Evolutionary conservation across 306 rosid genomes (phyloP), one percentile per base, ranked within the genome.

Genomic region (Fragaria ananassa): DNA sequence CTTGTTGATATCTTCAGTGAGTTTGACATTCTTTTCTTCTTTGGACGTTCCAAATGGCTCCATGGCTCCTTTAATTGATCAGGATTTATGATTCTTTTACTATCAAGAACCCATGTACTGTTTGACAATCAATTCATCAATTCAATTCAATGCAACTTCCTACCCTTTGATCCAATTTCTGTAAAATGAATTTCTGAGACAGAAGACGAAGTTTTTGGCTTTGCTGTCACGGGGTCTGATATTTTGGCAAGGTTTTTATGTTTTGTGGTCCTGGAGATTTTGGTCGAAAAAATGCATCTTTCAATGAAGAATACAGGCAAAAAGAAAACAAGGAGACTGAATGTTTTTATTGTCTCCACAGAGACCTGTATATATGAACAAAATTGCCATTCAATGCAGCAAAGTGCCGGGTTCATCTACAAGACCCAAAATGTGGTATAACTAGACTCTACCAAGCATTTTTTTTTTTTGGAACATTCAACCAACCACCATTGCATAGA

Each of bases 71-170:
- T 85, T 80, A 74, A 81, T 88, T 84, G 74, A 76, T 84, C 70
- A 83, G 85, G 83, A 79, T 72, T 72, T 79, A 83, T 85, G 80
- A 88, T 91, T 91, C 93, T 87, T 88, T 91, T 77, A 82, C 72
- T 87, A 79, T 83, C 83, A 80, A 47, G 72, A 75, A 77, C 65
- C 81, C 64, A 68, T 82, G 89, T 87, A 73, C 82, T 60, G 39
- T 56, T 74, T 78, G 80, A 83, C 85, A 70, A 25, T 37, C 34
- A 67, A 86, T 81, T 80, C 79, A 80, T 88, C 89, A 76, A 88
- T 79, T 76, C 46, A 65, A 83, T 86, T 72, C 82, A 66, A 39
- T 54, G 61, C 27, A 19, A 23, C 66, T 64, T 50, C 65, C 8
- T 46, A 11, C 62, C 53, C 5, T 42, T 42, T 41, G 71, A 41